Conservation (phyloP, 192 early-diverging fungal species). For the Diversispora epigaea region DNA sequence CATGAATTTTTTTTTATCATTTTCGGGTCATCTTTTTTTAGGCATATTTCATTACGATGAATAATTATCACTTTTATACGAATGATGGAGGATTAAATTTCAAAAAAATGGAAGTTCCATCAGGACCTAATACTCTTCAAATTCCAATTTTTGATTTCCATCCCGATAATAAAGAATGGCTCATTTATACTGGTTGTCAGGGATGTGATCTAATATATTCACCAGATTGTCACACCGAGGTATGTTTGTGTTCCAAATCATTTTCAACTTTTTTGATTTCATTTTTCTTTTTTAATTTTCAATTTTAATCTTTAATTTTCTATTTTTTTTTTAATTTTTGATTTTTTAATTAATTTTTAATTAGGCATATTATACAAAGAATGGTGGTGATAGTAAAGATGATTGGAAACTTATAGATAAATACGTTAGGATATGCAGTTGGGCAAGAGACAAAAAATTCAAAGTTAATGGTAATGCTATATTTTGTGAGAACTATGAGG, state of each 20-base stretch:
- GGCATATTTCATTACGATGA: constrained; percentile 61
- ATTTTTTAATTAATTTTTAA: not conserved
- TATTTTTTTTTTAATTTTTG: not conserved
- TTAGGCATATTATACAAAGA: constrained; percentile 62
- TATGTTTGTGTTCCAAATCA: not conserved
- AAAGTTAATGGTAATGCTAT: constrained; percentile 58
- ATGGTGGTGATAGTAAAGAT: constrained; percentile 72
- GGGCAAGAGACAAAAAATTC: constrained; percentile 61
- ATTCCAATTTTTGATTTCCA: constrained; percentile 77
- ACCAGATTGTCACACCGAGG: constrained; percentile 63
- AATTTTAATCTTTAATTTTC: too few species aligned
- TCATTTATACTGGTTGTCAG: constrained; percentile 71
- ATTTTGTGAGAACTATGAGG: constrained; percentile 72
- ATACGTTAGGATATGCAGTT: constrained; percentile 73
- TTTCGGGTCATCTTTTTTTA: constrained; percentile 10
- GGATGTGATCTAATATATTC: constrained; percentile 47
- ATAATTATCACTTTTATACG: constrained; percentile 54
- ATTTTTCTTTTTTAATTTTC: not conserved
- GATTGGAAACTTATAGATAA: constrained; percentile 64
- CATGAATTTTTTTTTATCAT: not conserved
- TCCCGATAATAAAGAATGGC: constrained; percentile 75
- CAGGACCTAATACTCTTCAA: constrained; percentile 61
- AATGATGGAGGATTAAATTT: constrained; percentile 60
- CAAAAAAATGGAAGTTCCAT: constrained; percentile 56
- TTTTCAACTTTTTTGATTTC: not conserved